phyloP scores from a whole-genome alignment of 768 basidiomycete species.

The Pleurotus giganteus region DNA sequence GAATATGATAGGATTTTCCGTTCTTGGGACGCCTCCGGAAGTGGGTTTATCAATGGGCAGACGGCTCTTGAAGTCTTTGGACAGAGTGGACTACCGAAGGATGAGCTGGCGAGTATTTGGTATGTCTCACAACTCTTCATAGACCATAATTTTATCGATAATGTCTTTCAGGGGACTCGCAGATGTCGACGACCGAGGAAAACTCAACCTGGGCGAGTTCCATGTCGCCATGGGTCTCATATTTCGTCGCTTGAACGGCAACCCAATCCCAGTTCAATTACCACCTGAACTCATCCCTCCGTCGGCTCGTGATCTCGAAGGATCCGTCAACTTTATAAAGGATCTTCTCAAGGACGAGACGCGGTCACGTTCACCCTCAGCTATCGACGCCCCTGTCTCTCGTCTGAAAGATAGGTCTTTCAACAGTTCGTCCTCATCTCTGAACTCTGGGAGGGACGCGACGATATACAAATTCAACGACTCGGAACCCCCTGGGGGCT shows the following conservation, averaged over 20 bases:
- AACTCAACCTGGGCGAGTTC: conserved; percentile 93
- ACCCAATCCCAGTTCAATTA: conserved; percentile 81
- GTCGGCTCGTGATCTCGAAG: conserved; percentile 84
- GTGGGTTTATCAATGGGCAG: conserved; percentile 83
- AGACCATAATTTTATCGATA: conserved; percentile 1
- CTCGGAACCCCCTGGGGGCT: conserved; percentile 52
- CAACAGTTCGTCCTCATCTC: conserved; percentile 46
- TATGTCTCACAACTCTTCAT: conserved; percentile 33
- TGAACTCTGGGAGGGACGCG: conserved; percentile 74
- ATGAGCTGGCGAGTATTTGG: conserved; percentile 94
- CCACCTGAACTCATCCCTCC: conserved; percentile 91
- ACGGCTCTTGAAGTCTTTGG: conserved; percentile 93
- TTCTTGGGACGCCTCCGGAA: conserved; percentile 84
- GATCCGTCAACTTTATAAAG: conserved; percentile 86
- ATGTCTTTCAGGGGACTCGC: conserved; percentile 71
- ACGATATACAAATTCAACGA: conserved; percentile 88
- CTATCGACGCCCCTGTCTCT: conserved; percentile 52
- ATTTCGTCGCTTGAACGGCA: conserved; percentile 92
- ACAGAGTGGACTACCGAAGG: conserved; percentile 83
- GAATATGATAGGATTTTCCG: conserved; percentile 95
- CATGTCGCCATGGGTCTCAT: conserved; percentile 99
- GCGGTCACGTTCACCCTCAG: conserved; percentile 64
- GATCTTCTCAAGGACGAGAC: conserved; percentile 86
- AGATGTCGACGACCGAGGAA: conserved; percentile 91
- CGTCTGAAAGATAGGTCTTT: conserved; percentile 73